phyloP scores from a whole-genome alignment of 345 rosid species.

The Salix dunnii region DNA sequence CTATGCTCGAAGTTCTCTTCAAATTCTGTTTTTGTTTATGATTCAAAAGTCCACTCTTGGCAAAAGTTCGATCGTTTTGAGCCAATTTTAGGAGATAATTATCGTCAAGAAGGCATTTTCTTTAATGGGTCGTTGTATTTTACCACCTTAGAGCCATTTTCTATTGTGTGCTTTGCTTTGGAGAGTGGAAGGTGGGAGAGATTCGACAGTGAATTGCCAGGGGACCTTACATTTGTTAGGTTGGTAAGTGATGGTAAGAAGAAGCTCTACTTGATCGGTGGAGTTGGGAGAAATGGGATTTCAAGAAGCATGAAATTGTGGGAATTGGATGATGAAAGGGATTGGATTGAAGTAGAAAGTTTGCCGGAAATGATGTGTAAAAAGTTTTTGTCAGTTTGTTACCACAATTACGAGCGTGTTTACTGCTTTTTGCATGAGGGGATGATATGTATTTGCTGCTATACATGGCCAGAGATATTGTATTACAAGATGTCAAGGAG shows the following conservation, averaged over 20 bases:
- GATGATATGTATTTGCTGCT: slow-evolving; percentile 80
- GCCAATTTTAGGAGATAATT: slow-evolving; percentile 35
- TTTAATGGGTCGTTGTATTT: slow-evolving; percentile 55
- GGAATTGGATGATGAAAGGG: slow-evolving; percentile 41
- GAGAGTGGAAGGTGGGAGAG: slow-evolving; percentile 48
- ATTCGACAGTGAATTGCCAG: slow-evolving; percentile 35
- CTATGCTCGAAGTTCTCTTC: slow-evolving; percentile 41
- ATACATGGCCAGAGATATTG: slow-evolving; percentile 92
- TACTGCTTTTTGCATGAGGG: slow-evolving; percentile 83
- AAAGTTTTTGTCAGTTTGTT: slow-evolving; percentile 78
- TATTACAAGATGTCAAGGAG: slow-evolving; percentile 59
- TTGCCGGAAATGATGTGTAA: slow-evolving; percentile 74
- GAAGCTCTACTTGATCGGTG: slow-evolving; percentile 74
- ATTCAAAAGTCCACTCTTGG: slow-evolving; percentile 57
- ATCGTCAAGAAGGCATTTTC: slow-evolving; percentile 59
- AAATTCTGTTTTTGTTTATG: slow-evolving; percentile 48
- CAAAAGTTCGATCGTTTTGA: slow-evolving; percentile 35
- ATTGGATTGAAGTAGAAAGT: slow-evolving; percentile 56
- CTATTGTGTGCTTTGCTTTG: slow-evolving; percentile 43
- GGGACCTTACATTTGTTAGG: slow-evolving; percentile 58
- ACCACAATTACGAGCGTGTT: slow-evolving; percentile 86
- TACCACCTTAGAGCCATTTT: slow-evolving; percentile 60
- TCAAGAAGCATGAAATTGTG: slow-evolving; percentile 70
- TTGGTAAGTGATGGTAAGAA: slow-evolving; percentile 49
- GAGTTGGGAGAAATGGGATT: slow-evolving; percentile 75